Evolutionary conservation across 257 asterid species (phyloP), one percentile per base, ranked within the genome.

Genomic region (Ilex asprella): DNA sequence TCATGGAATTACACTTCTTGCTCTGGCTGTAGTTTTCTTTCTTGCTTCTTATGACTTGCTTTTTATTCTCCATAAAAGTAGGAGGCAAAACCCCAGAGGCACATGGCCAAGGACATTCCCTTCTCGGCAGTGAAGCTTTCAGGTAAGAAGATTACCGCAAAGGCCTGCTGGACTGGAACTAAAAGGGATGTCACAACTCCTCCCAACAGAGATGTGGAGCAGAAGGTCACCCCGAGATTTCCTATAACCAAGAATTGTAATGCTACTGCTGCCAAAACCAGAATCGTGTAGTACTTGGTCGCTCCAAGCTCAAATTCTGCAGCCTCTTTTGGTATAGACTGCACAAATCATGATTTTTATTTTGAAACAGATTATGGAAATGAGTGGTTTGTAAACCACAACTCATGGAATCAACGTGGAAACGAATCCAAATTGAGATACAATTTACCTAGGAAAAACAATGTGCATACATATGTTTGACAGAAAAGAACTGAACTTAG

Each of bases 41-140:
- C 52, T 11, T 35, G 51, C 6, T 31, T 61, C 11, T 67, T 47
- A 39, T 54, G 59, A 52, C 15, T 52, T 4, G n/a, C 60, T 21
- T 60, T 63, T n/a, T 75, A 71, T 67, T 75, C 74, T n/a, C 77
- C 80, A 56, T 59, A 71, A n/a, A 75, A 67, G 67, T 70, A 75
- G 32, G 80, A 75, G 30, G 79, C 73, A 49, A 75, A 75, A 12
- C 71, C 79, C 79, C 79, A 75, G 21, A 75, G 57, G 47, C 73
- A 75, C 67, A 75, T 62, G 10, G 59, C 76, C 44, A 75, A 63
- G 56, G 80, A 69, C 73, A 75, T 62, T 61, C 76, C 60, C 31
- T 75, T 75, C 2, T 63, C 76, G 4, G 65, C 63, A 50, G 54
- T 75, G 71, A 70, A 75, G 29, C 62, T 62, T 63, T 75, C 80